Percentiles rank a stretch among this genome's conserved stretches.
Conservation (phyloP, 1,139 yeast species). For the Petasospora rhodanensis region DNA sequence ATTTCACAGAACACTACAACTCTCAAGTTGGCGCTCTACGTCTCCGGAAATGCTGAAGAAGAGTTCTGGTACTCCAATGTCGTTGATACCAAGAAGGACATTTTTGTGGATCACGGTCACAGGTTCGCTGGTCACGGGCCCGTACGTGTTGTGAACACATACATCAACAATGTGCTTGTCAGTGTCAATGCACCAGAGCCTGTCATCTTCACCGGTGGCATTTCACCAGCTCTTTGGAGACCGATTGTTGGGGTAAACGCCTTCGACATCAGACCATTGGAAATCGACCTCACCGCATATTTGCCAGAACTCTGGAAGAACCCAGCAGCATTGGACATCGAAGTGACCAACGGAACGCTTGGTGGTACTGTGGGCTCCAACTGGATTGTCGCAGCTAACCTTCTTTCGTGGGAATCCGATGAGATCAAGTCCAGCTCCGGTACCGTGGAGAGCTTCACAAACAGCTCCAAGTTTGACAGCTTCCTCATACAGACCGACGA, state of each 20-base stretch:
- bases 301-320: conserved; percentile 57
- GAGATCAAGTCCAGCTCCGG: conserved; percentile 39
- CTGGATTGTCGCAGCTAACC: conserved; percentile 69
- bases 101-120: conserved; percentile 37
- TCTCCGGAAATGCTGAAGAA: conserved; percentile 74
- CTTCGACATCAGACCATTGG: conserved; percentile 64
- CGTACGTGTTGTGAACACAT: conserved; percentile 49
- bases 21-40: conserved; percentile 47
- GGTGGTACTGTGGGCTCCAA: conserved; percentile 48
- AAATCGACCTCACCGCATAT: conserved; percentile 62
- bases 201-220: conserved; percentile 71
- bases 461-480: conserved; percentile 20
- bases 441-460: conserved; percentile 28
- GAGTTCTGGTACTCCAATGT: conserved; percentile 81
- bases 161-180: conserved; percentile 43
- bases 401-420: conserved; percentile 56
- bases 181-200: conserved; percentile 54
- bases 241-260: conserved; percentile 72
- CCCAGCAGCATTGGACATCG: conserved; percentile 36
- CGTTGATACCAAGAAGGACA: conserved; percentile 41
- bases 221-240: conserved; percentile 73
- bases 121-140: conserved; percentile 60
- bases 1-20: conserved; percentile 23
- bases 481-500: conserved; percentile 6
- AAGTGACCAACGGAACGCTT: conserved; percentile 55